Percentiles rank a stretch among this genome's conserved stretches.
phyloP scores from a whole-genome alignment of 192 early-diverging fungal genomes.

The Backusella liffmaniae region DNA sequence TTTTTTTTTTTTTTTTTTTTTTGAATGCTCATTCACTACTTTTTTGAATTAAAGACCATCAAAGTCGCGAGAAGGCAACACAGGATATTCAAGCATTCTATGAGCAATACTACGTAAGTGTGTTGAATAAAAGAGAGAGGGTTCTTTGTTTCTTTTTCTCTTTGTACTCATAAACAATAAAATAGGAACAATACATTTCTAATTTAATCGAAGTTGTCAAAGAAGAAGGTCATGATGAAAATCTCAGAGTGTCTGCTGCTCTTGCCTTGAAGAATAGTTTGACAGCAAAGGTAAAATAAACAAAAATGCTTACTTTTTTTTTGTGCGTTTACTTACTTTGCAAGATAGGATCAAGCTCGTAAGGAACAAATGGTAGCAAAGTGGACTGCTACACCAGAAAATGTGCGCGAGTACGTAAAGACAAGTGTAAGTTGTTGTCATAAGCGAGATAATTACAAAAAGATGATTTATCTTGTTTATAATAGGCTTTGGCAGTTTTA shows the following conservation, averaged over 20 bases:
- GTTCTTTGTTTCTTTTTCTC: background rate
- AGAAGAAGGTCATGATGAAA: constrained; percentile 55
- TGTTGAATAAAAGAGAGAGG: background rate
- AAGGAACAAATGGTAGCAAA: constrained; percentile 59
- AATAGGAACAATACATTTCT: constrained; percentile 72
- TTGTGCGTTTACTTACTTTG: constrained; percentile 8
- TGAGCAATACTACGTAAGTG: constrained; percentile 84
- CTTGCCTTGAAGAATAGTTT: constrained; percentile 93
- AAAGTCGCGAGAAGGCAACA: constrained; percentile 81
- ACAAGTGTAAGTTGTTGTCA: background rate
- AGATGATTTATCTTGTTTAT: background rate
- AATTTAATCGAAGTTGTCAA: constrained; percentile 66
- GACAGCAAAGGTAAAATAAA: constrained; percentile 68
- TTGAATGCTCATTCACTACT: constrained; percentile 9
- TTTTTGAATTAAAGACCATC: constrained; percentile 50
- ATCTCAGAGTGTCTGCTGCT: constrained; percentile 81
- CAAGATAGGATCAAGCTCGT: constrained; percentile 43
- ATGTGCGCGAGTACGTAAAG: constrained; percentile 68
- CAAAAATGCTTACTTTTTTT: background rate
- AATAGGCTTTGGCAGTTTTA: background rate
- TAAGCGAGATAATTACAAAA: background rate
- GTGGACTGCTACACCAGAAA: constrained; percentile 63
- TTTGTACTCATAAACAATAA: constrained; percentile 44
- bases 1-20: background rate
- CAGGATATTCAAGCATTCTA: constrained; percentile 70